Conservation (phyloP, 2,329 filamentous ascomycete genomes). For the Colletotrichum camelliae region DNA sequence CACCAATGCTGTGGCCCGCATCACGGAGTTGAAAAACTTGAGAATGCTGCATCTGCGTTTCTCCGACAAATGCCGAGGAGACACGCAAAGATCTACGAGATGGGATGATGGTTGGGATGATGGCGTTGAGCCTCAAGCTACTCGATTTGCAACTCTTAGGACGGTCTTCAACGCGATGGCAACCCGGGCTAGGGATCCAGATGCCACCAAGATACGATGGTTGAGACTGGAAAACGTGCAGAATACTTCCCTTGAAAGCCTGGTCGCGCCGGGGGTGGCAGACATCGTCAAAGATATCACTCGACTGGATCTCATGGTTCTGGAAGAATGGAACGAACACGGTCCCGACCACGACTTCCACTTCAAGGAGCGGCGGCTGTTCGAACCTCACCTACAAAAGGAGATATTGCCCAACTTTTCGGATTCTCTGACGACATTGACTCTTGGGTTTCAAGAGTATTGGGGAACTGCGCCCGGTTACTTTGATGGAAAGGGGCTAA, state of each 20-base stretch:
- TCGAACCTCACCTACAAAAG: slow-evolving; percentile 26
- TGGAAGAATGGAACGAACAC: slow-evolving; percentile 5
- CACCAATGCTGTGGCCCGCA: background rate
- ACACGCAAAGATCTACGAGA: too few species aligned
- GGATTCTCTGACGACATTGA: slow-evolving; percentile 24
- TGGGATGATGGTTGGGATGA: background rate
- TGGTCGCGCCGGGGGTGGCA: background rate
- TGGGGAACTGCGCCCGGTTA: slow-evolving; percentile 27
- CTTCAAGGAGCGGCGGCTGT: slow-evolving; percentile 20
- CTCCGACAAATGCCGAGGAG: background rate
- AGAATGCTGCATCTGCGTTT: slow-evolving; percentile 10
- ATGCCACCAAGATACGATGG: slow-evolving; percentile 6
- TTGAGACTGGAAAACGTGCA: slow-evolving; percentile 25
- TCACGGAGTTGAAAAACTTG: slow-evolving; percentile 16
- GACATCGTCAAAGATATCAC: slow-evolving; percentile 19
- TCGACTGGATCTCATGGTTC: slow-evolving; percentile 19
- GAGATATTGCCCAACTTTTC: slow-evolving; percentile 18
- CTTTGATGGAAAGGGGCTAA: slow-evolving; percentile 25
- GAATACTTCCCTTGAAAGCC: slow-evolving; percentile 13
- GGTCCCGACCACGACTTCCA: slow-evolving; percentile 21
- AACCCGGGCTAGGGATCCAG: slow-evolving; percentile 4
- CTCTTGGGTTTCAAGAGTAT: slow-evolving; percentile 14
- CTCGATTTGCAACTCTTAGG: slow-evolving; percentile 1
- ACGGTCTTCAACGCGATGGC: slow-evolving; percentile 21
- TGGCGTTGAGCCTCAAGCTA: background rate